Conservation (phyloP, 768 basidiomycete genomes). For the Termitomyces sp. region DNA sequence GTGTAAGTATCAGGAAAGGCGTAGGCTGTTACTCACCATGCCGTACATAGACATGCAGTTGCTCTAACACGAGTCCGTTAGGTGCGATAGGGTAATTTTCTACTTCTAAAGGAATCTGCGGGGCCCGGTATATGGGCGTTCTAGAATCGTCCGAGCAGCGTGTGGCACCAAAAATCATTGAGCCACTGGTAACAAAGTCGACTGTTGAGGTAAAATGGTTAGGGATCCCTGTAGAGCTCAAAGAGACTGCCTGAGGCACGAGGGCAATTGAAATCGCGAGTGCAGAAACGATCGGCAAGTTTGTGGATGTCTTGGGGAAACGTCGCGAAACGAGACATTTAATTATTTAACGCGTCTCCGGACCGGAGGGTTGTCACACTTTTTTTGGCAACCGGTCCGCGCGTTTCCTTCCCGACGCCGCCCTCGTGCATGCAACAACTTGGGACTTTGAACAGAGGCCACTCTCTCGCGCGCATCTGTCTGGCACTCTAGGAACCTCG, state of each 20-base stretch:
- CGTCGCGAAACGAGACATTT: too few species aligned
- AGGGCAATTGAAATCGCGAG: background rate
- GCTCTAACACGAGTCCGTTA: constrained; percentile 52
- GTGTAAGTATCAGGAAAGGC: too few species aligned
- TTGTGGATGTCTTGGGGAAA: background rate
- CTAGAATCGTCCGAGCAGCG: constrained; percentile 1
- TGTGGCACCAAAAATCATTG: constrained; percentile 6
- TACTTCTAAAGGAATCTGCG: constrained; percentile 54
- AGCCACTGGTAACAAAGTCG: background rate
- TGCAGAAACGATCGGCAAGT: background rate
- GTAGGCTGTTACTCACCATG: constrained; percentile 50
- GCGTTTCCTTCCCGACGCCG: too few species aligned
- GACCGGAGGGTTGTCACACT: too few species aligned
- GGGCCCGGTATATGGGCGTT: constrained; percentile 22
- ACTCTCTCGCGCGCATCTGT: too few species aligned
- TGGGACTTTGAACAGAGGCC: too few species aligned
- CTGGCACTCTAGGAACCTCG: too few species aligned
- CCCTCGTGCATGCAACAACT: too few species aligned
- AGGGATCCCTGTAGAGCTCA: background rate
- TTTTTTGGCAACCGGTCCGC: too few species aligned
- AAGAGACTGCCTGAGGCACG: background rate
- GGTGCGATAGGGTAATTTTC: constrained; percentile 62
- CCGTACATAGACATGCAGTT: constrained; percentile 73
- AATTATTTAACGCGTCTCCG: too few species aligned
- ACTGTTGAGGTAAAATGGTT: background rate